Conservation (phyloP, 2,329 filamentous ascomycete genomes). For the Ilyonectria sp. region DNA sequence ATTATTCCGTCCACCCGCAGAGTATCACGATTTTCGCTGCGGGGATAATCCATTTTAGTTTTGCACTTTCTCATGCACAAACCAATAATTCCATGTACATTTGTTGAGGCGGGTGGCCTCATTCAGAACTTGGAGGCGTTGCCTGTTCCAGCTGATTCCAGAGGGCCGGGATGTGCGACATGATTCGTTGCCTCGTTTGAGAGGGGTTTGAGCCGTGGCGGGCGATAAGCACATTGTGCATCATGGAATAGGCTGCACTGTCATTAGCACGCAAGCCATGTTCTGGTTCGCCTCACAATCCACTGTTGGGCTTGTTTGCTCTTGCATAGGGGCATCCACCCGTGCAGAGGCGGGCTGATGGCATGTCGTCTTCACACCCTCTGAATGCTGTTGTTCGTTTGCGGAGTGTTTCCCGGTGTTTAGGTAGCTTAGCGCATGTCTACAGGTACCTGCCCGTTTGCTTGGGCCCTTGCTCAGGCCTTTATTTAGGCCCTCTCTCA, state of each 20-base stretch:
- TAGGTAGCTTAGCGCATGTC: too few relatives aligned
- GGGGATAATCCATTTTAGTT: slow-evolving; percentile 2
- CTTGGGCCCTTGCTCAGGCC: too few relatives aligned
- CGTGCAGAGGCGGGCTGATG: neutral
- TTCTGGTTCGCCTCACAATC: neutral
- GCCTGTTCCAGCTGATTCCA: neutral
- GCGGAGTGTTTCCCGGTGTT: neutral
- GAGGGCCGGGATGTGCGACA: neutral
- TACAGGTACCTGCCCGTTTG: too few relatives aligned
- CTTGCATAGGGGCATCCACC: neutral
- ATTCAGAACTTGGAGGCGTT: neutral
- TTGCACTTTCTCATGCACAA: slow-evolving; percentile 16
- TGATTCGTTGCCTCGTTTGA: slow-evolving; percentile 26
- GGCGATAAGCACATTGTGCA: neutral
- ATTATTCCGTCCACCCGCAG: slow-evolving; percentile 1
- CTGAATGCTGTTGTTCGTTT: neutral
- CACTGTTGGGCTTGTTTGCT: neutral
- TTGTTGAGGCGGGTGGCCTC: slow-evolving; percentile 16
- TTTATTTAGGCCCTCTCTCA: too few relatives aligned
- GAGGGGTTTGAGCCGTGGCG: neutral
- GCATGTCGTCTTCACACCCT: neutral
- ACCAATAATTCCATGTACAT: slow-evolving; percentile 1
- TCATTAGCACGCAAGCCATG: neutral
- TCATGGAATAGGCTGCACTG: neutral
- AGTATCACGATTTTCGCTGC: neutral